Conservation (phyloP, 768 basidiomycete genomes). For the Trametes sanguinea region DNA sequence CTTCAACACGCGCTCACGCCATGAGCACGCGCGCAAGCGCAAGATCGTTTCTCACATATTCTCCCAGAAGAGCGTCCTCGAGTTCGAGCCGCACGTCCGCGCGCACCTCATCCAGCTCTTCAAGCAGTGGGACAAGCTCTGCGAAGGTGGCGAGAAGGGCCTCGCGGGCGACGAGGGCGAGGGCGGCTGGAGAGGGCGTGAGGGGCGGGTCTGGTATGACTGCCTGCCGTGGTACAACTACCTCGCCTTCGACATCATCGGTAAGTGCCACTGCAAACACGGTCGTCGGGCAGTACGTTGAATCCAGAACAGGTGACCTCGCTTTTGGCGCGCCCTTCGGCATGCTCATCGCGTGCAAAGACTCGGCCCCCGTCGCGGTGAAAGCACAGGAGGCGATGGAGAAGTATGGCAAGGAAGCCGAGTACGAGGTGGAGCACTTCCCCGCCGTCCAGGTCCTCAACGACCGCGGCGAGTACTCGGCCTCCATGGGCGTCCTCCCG, state of each 20-base stretch:
- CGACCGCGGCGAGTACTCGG: slow-evolving; percentile 84
- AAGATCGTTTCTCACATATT: slow-evolving; percentile 89
- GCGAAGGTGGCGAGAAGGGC: slow-evolving; percentile 55
- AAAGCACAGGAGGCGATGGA: slow-evolving; percentile 57
- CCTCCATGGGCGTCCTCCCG: slow-evolving; percentile 79
- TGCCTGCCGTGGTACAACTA: slow-evolving; percentile 72
- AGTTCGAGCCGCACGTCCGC: slow-evolving; percentile 86
- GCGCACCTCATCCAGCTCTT: slow-evolving; percentile 59
- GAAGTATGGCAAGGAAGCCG: slow-evolving; percentile 50
- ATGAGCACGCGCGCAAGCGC: slow-evolving; percentile 84
- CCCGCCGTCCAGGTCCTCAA: slow-evolving; percentile 87
- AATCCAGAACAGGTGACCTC: slow-evolving; percentile 60
- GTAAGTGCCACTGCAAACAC: slow-evolving; percentile 30
- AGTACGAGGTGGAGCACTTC: slow-evolving; percentile 51
- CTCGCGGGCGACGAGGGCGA: slow-evolving; percentile 60
- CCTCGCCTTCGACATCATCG: slow-evolving; percentile 77
- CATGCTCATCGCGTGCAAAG: slow-evolving; percentile 76
- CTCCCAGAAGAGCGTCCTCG: slow-evolving; percentile 80
- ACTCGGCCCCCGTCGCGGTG: slow-evolving; percentile 69
- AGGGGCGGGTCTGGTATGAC: slow-evolving; percentile 73
- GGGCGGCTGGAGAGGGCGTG: slow-evolving; percentile 57
- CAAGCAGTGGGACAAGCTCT: slow-evolving; percentile 76
- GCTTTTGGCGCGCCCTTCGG: slow-evolving; percentile 89
- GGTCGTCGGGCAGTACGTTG: background rate
- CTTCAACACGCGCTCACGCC: slow-evolving; percentile 77